phyloP scores from a whole-genome alignment of 495 filamentous ascomycete species.

The Halenospora varia region DNA sequence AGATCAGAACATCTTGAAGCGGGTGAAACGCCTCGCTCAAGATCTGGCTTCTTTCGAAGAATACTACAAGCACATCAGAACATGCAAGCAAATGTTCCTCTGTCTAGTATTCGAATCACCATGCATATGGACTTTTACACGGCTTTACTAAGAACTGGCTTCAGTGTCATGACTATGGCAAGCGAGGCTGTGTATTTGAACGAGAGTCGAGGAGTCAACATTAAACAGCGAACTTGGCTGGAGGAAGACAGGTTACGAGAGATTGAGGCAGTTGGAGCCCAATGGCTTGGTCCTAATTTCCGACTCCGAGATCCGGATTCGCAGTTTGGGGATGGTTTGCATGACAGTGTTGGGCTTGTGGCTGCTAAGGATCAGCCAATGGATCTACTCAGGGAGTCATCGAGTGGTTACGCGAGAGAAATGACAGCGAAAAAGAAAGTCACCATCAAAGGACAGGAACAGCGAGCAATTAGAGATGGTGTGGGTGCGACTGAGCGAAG shows the following conservation, averaged over 20 bases:
- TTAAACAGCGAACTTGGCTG: constrained; percentile 84
- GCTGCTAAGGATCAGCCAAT: constrained; percentile 29
- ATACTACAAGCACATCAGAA: constrained; percentile 70
- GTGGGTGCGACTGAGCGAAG: constrained; percentile 73
- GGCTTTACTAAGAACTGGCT: constrained; percentile 78
- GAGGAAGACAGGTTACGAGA: constrained; percentile 74
- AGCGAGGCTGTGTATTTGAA: constrained; percentile 95
- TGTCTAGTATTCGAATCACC: constrained; percentile 72
- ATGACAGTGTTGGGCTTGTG: constrained; percentile 48
- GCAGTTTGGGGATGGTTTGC: constrained; percentile 32
- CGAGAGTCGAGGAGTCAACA: constrained; percentile 71
- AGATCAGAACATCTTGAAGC: constrained; percentile 21
- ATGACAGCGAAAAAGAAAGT: constrained; percentile 24
- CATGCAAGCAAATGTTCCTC: constrained; percentile 84
- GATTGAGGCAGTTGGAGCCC: constrained; percentile 53
- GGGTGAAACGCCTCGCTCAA: constrained; percentile 17
- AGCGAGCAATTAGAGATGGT: constrained; percentile 50
- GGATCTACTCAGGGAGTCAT: constrained; percentile 24
- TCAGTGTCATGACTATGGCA: constrained; percentile 81
- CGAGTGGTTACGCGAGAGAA: constrained; percentile 55
- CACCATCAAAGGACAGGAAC: constrained; percentile 46
- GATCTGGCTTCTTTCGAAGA: constrained; percentile 46
- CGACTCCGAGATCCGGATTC: constrained; percentile 31
- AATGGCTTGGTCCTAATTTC: constrained; percentile 42
- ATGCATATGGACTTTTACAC: constrained; percentile 95